Evolutionary conservation across 2,329 filamentous ascomycete species (phyloP).

Genomic region (Chrysoporthe austroafricana): DNA sequence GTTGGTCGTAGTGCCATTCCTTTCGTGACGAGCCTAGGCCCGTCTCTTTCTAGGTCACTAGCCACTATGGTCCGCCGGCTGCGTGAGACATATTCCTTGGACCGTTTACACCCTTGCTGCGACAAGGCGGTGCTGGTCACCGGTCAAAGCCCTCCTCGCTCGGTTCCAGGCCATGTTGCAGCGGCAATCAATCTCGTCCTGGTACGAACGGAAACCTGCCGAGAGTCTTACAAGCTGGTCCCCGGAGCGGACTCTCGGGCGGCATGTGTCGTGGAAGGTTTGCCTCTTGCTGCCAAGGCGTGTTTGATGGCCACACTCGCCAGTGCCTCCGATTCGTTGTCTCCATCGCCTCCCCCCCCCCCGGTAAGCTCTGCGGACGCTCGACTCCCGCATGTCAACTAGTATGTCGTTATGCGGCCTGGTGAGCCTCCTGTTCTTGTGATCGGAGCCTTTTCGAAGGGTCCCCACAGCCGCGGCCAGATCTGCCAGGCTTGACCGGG

Average conservation of each 20-base stretch:
- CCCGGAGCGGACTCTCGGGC: background rate
- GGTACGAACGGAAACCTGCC: background rate
- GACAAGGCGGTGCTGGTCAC: slow-evolving; percentile 3
- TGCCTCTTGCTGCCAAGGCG: background rate
- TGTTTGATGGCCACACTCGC: background rate
- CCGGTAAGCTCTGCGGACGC: background rate
- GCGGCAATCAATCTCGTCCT: background rate
- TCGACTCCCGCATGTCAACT: background rate
- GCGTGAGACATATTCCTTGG: background rate
- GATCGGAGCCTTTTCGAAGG: background rate
- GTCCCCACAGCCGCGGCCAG: background rate
- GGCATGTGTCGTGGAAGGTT: background rate
- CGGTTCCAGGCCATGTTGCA: background rate
- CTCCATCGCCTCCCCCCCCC: background rate
- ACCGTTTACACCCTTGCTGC: slow-evolving; percentile 10
- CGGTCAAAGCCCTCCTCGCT: background rate
- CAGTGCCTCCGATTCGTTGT: background rate
- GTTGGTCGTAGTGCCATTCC: background rate
- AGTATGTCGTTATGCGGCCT: slow-evolving; percentile 21
- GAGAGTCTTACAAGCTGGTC: background rate
- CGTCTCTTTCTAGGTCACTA: background rate
- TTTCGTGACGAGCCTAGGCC: background rate
- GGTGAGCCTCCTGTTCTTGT: slow-evolving; percentile 5
- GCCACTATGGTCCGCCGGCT: background rate
- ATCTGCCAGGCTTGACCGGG: background rate